A percentile compares a stretch with the other conserved stretches of the same genome.
These are phyloP conservation scores for Colletotrichum euphorbiae DNA, from an alignment of 2,329 filamentous ascomycete species.

Conservation along the genomic window DNA sequence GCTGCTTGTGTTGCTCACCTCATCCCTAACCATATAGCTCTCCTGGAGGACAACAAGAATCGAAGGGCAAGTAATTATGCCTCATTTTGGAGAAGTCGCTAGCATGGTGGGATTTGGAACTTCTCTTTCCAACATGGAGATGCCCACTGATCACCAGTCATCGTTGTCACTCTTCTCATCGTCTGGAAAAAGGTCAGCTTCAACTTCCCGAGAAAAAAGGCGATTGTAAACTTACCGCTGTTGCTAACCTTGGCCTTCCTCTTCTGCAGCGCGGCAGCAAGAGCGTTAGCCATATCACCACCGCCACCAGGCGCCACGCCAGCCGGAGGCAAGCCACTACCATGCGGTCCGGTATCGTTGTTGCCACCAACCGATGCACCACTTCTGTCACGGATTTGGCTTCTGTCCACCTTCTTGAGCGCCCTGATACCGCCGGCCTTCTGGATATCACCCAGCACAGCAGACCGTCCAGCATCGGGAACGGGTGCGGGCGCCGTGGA, in stretches of 20 bases:
- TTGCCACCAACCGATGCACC: conserved; percentile 63
- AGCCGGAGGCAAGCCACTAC: conserved; percentile 63
- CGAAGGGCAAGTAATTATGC: conserved; percentile 18
- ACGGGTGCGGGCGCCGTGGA: conserved; percentile 63
- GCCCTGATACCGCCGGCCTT: conserved; percentile 73
- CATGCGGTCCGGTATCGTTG: conserved; percentile 61
- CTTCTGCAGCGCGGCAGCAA: conserved; percentile 81
- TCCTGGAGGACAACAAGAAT: conserved; percentile 7
- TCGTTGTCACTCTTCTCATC: conserved; percentile 80
- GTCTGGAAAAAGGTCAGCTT: conserved; percentile 61
- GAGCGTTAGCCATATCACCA: conserved; percentile 82
- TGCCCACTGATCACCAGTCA: conserved; percentile 66
- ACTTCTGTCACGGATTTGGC: conserved; percentile 78
- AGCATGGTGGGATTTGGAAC: background rate
- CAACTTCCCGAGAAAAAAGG: background rate
- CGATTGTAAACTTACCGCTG: conserved; percentile 77
- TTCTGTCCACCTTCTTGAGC: conserved; percentile 80
- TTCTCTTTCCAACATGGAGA: background rate
- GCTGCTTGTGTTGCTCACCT: background rate
- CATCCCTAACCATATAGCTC: conserved; percentile 13
- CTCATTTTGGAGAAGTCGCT: background rate
- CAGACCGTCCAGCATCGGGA: conserved; percentile 63
- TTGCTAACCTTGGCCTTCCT: conserved; percentile 94
- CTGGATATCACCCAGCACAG: conserved; percentile 78
- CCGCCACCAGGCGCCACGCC: conserved; percentile 64